Base-by-base conservation (phyloP, 208 protist species). In the Leishmania turanica region DNA sequence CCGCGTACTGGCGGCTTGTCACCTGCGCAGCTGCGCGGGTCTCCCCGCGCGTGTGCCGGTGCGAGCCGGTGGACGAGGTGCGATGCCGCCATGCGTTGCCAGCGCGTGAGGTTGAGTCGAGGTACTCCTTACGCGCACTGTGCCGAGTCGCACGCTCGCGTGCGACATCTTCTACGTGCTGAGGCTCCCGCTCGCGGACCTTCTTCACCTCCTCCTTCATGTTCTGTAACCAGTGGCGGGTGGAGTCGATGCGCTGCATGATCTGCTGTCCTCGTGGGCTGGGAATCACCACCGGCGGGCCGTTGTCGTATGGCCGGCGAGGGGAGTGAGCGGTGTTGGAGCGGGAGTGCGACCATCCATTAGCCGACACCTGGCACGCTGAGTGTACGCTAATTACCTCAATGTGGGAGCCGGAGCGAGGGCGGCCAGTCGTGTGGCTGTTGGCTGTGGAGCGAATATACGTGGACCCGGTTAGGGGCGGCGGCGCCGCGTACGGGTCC, bases 181-280 rank as follows among this genome's bases (percentile, higher is more conserved):
- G 71, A 64, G 3, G 51, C 64, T 78, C 81, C 27, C 60, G 74
- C 81, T 77, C 83, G 19, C 76, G 56, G 78, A 84, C 79, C 45
- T 86, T 73, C 31, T 76, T 81, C 49, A 93, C 79, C 75, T 91
- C 80, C 54, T 86, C 70, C 45, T 90, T 88, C 85, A 95, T 92
- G 31, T 82, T 72, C 40, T 84, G 58, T 34, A 95, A 81, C 91
- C 91, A 95, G 72, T 87, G 69, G 27, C 79, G 68, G 47, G 89
- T 91, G 19, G 88, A 88, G 54, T 87, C 84, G 72, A 93, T 93
- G 77, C 87, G 85, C 49, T 86, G 54, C 73, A 86, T 62, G 9
- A 86, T 77, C 42, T 81, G 53, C 65, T 80, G 69, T 49, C 82
- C 77, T 64, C 71, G 47, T 27, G 86, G 74, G 34, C 86, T 84